Evolutionary conservation across 176 grass and related monocot genomes (phyloP), one percentile per base, ranked within the genome.

Genomic region (Ampelocalamus luodianensis): DNA sequence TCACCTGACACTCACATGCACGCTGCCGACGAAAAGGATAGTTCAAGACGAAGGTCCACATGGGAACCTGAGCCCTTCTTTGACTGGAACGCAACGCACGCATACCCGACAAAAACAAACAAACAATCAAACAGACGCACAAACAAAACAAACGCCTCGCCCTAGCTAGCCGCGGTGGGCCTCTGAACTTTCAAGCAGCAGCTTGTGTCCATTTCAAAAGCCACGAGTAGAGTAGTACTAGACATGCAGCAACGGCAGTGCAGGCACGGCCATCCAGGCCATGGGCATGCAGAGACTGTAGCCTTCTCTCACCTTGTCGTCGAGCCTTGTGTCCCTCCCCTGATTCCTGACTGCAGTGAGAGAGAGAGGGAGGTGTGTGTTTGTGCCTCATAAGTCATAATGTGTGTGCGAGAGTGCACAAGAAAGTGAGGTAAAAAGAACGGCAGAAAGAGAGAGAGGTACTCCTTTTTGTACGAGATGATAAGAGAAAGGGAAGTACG

Each of bases 51-150:
- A 16, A 6, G 59, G 72, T 77, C 42, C 13, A 8, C 15, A 34
- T 58, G 44, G 88, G 49, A 24, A 44, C 0, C 10, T 7, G 83
- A 38, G 78, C 78, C 65, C 0, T 44, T 60, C 65, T 86, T 82
- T 82, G 83, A 90, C 88, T n/a, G 20, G 64, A 7, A 12, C 37
- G 70, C 32, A 6, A 10, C 68, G 36, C 62, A 45, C n/a, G 59
- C 44, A 75, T 10, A n/a, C 20, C n/a, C 20, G 0, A 20, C 2
- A 13, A 3, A 4, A 22, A 51, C 39, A 83, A 60, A n/a, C 29
- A 6, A 12, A 18, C n/a, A n/a, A n/a, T n/a, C n/a, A n/a, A n/a
- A n/a, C n/a, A n/a, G n/a, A n/a, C n/a, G n/a, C n/a, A n/a, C n/a
- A n/a, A n/a, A n/a, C n/a, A n/a, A n/a, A n/a, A n/a, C 43, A 50